Evolutionary conservation across 2,329 filamentous ascomycete genomes (phyloP), one percentile per base, ranked within the genome.

Genomic region (Aspergillus pseudoglaucus): DNA sequence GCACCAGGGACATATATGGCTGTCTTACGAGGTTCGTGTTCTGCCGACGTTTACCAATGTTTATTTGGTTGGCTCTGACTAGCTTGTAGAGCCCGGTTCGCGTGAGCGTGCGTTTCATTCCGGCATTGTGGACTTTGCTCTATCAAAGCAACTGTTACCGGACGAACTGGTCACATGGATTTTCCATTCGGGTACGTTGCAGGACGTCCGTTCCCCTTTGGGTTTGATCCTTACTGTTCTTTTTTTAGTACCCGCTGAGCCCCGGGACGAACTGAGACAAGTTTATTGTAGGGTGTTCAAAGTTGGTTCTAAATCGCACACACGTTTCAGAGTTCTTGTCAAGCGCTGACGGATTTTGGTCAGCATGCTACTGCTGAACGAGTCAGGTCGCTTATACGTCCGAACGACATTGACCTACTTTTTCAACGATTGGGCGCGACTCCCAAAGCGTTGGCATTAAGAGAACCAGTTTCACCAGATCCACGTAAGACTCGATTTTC

Each of bases 91-190:
- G 27, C 68, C 76, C 0, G 67, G 68, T 6, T 70, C 73, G 35
- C 76, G 84, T 44, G 72, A 80, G 47, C 78, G 82, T 54, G 73
- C 79, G 33, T 78, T 89, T 46, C 66, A 81, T 20, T 82, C 80
- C 17, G 85, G 85, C 1, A 68, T 85, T 47, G 74, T 83, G 1
- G 75, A 79, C 47, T 75, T 79, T 40, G 69, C 84, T 12, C 67
- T 79, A 14, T 59, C 63, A 4, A 70, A 69, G 35, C 62, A 66
- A 10, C 53, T 61, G 3, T 61, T 89, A 10, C 81, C 85, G 0
- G 80, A 87, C 50, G 77, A 84, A 47, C 59, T 89, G 1, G 75
- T 88, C 44, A 58, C 76, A 14, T 90, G 87, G 86, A 70, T 88
- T 3, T 63, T 72, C 32, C 53, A 62, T 37, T 60, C 64, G 44